Evolutionary conservation across 2,329 filamentous ascomycete genomes (phyloP).

Genomic region (Trichoderma gracile): DNA sequence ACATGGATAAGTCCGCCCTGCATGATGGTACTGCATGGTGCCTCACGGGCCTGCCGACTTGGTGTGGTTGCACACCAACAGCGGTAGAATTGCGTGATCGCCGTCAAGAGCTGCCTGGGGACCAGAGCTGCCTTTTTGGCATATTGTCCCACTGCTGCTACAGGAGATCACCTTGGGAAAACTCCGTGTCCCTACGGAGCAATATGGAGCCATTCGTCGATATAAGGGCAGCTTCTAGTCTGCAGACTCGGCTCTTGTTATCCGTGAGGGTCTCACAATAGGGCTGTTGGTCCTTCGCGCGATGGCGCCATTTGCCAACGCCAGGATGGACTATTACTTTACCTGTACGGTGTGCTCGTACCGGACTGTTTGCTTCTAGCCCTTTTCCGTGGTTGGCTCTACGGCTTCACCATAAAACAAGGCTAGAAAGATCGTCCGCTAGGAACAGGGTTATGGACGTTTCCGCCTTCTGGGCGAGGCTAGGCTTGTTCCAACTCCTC

Average conservation of each 20-base stretch:
- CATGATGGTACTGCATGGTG: neutral
- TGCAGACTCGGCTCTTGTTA: neutral
- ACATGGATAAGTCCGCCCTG: neutral
- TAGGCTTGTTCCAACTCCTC: too few species aligned
- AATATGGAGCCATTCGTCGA: neutral
- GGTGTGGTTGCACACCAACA: constrained; percentile 22
- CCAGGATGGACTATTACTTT: too few species aligned
- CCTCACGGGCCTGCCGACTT: constrained; percentile 14
- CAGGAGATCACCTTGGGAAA: neutral
- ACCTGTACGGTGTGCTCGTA: too few species aligned
- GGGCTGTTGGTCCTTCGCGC: neutral
- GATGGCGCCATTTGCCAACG: too few species aligned
- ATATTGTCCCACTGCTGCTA: neutral
- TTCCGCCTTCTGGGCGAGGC: too few species aligned
- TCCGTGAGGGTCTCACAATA: neutral
- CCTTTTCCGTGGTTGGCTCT: too few species aligned
- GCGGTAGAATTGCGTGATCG: constrained; percentile 22
- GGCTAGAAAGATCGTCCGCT: too few species aligned
- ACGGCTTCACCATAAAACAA: too few species aligned
- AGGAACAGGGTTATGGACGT: too few species aligned
- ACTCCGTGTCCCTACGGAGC: neutral
- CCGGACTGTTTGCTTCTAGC: too few species aligned
- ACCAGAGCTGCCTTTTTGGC: neutral
- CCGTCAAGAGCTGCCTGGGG: constrained; percentile 1
- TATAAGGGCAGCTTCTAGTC: neutral